Percentiles rank a stretch among this genome's conserved stretches.
Evolutionary conservation across 805 yeast species (phyloP).

Genomic region (Debaryomyces prosopidis): DNA sequence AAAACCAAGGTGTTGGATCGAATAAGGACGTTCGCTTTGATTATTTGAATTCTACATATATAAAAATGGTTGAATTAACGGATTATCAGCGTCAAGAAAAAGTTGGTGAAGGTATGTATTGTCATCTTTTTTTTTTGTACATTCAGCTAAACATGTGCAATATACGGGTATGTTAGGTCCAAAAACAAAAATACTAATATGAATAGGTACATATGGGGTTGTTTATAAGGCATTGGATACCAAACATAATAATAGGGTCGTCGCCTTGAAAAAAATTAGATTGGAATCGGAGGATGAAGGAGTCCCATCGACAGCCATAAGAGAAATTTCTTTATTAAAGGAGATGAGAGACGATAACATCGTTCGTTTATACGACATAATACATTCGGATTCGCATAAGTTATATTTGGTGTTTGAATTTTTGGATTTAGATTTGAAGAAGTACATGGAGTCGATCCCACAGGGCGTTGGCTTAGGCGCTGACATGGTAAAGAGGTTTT

Average conservation of each 20-base stretch:
- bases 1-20: background rate
- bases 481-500: conserved; percentile 87
- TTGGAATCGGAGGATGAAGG: conserved; percentile 97
- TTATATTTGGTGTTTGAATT: conserved; percentile 91
- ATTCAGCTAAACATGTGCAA: background rate
- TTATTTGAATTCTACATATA: background rate
- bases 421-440: conserved; percentile 90
- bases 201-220: conserved; percentile 89
- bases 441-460: conserved; percentile 94
- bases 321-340: conserved; percentile 92
- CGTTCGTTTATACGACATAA: conserved; percentile 87
- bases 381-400: conserved; percentile 91
- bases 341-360: conserved; percentile 93
- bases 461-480: conserved; percentile 88
- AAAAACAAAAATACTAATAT: background rate
- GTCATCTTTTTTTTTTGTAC: conserved; percentile 8
- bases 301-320: conserved; percentile 96
- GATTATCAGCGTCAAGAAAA: conserved; percentile 94
- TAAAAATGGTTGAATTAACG: conserved; percentile 75
- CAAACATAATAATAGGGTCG: conserved; percentile 87
- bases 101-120: conserved; percentile 82
- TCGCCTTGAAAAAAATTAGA: conserved; percentile 92
- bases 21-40: background rate
- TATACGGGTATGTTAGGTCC: background rate
- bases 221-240: conserved; percentile 94